Conservation (phyloP, 2,329 filamentous ascomycete genomes). For the Thelonectria olida region DNA sequence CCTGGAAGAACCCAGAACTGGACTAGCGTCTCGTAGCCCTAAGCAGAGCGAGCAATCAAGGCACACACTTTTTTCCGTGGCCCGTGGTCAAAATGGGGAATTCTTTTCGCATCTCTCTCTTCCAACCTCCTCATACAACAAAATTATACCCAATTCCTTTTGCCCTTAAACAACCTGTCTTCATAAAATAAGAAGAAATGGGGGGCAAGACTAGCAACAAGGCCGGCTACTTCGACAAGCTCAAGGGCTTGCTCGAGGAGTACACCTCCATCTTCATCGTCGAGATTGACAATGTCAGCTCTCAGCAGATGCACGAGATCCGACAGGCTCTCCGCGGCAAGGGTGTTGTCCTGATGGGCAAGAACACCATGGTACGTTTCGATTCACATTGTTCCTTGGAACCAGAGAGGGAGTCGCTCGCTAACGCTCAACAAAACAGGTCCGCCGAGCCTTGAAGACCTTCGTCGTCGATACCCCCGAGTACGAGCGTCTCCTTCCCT, state of each 20-base stretch:
- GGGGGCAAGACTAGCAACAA: slow-evolving; percentile 97
- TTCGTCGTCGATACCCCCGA: slow-evolving; percentile 91
- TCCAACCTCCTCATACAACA: slow-evolving; percentile 34
- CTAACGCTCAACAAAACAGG: slow-evolving; percentile 56
- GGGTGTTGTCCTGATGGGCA: slow-evolving; percentile 98
- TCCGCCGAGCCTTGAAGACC: slow-evolving; percentile 96
- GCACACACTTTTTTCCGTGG: slow-evolving; percentile 46
- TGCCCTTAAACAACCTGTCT: slow-evolving; percentile 99
- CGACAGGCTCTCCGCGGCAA: slow-evolving; percentile 88
- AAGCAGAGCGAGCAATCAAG: slow-evolving; percentile 38
- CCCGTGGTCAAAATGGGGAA: slow-evolving; percentile 34
- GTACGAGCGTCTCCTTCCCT: slow-evolving; percentile 96
- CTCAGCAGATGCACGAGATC: slow-evolving; percentile 99
- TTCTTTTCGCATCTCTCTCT: slow-evolving; percentile 32
- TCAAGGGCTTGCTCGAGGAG: slow-evolving; percentile 95
- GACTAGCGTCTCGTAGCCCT: slow-evolving; percentile 50
- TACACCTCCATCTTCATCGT: slow-evolving; percentile 99
- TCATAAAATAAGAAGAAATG: slow-evolving; percentile 94
- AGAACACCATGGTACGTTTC: slow-evolving; percentile 99
- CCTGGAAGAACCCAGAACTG: slow-evolving; percentile 6
- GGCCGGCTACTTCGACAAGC: slow-evolving; percentile 99
- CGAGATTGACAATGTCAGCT: slow-evolving; percentile 98
- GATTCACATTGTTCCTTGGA: background rate
- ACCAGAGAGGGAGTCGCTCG: background rate
- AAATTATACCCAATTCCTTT: slow-evolving; percentile 50